These are phyloP conservation scores for Neophaeococcomyces aloes DNA, from an alignment of 2,329 filamentous ascomycete genomes.

Conservation along the genomic window DNA sequence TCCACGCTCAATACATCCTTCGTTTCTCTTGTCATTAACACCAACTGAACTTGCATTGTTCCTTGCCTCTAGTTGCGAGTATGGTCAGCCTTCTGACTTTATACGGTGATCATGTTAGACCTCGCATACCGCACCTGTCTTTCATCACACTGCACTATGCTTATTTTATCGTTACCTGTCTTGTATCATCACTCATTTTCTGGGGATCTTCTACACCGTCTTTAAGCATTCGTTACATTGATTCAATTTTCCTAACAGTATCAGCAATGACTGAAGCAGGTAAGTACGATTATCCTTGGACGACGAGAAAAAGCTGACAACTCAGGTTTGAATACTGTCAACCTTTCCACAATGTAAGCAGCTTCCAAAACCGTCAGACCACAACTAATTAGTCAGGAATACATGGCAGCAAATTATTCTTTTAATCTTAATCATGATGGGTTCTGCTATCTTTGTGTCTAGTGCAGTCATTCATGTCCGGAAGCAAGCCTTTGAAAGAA, in stretches of 20 bases:
- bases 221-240: slow-evolving; percentile 34
- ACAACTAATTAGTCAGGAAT: slow-evolving; percentile 22
- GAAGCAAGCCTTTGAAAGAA: slow-evolving; percentile 26
- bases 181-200: slow-evolving; percentile 37
- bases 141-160: slow-evolving; percentile 39
- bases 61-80: too few species aligned
- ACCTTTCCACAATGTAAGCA: slow-evolving; percentile 30
- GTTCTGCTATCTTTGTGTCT: slow-evolving; percentile 38
- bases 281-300: not conserved
- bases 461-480: slow-evolving; percentile 35
- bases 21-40: too few species aligned
- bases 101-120: not conserved
- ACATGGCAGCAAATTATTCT: slow-evolving; percentile 39
- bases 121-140: slow-evolving; percentile 9
- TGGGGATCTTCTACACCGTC: slow-evolving; percentile 37
- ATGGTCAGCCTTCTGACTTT: too few species aligned
- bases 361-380: not conserved
- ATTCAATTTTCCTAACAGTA: slow-evolving; percentile 37
- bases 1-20: too few species aligned
- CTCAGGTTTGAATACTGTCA: slow-evolving; percentile 35
- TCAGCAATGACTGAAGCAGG: slow-evolving; percentile 42
- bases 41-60: too few species aligned
- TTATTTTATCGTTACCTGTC: slow-evolving; percentile 33
- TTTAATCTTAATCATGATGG: slow-evolving; percentile 38
- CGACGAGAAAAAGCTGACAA: not conserved